phyloP scores from a whole-genome alignment of 495 filamentous ascomycete species.

The Penicillium canariense region DNA sequence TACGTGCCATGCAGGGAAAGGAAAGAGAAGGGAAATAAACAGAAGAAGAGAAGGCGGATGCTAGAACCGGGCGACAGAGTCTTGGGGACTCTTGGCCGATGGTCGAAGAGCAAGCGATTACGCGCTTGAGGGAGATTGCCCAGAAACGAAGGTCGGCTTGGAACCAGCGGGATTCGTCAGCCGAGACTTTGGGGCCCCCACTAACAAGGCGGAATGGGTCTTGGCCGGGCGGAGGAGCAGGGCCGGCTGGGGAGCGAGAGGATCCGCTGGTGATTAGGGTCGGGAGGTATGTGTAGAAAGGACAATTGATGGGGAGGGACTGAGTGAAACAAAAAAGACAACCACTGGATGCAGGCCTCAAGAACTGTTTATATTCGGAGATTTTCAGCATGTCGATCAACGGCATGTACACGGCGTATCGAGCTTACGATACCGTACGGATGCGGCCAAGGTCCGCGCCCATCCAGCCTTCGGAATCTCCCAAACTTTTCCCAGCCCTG shows the following conservation, averaged over 20 bases:
- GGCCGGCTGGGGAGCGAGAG: background rate
- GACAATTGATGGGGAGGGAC: background rate
- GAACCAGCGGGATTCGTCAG: constrained; percentile 33
- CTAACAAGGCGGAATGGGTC: constrained; percentile 21
- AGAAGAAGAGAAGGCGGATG: constrained; percentile 24
- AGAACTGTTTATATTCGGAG: background rate
- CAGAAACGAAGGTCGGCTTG: constrained; percentile 18
- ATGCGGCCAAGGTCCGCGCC: constrained; percentile 14
- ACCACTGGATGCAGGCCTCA: background rate
- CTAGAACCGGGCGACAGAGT: constrained; percentile 16
- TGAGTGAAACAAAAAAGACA: background rate
- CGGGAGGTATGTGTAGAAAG: background rate
- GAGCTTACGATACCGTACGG: constrained; percentile 1
- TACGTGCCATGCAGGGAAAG: background rate
- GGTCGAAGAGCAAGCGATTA: constrained; percentile 15
- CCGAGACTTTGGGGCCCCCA: constrained; percentile 28
- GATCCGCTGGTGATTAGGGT: background rate
- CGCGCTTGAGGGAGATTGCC: constrained; percentile 20
- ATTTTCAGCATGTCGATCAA: background rate
- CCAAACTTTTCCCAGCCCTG: constrained; percentile 20
- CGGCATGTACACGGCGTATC: background rate
- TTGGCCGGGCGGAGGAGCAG: constrained; percentile 21
- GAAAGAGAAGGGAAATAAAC: background rate
- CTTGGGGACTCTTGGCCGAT: constrained; percentile 24
- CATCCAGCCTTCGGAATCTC: constrained; percentile 22